Conservation (phyloP, 2,329 filamentous ascomycete genomes). For the Colletotrichum cordylinicola region DNA sequence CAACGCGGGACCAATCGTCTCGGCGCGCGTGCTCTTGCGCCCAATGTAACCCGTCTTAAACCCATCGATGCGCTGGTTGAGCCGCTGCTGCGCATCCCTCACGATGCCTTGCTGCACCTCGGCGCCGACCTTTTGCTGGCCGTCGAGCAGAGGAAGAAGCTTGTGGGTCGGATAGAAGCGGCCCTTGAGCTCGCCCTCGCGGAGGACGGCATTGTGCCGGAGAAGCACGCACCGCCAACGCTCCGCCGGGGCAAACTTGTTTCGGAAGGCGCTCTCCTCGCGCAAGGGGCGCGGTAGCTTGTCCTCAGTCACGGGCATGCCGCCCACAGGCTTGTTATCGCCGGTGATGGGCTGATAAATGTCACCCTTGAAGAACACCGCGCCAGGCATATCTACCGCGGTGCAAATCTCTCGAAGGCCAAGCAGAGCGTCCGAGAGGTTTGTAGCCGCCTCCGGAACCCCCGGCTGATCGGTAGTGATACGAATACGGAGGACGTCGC, state of each 20-base stretch:
- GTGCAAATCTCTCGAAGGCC: constrained; percentile 47
- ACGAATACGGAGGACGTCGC: constrained; percentile 54
- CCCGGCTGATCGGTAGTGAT: constrained; percentile 37
- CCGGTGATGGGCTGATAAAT: constrained; percentile 40
- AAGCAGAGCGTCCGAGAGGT: constrained; percentile 37
- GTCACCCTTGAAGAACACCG: constrained; percentile 46
- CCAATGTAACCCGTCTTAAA: constrained; percentile 49
- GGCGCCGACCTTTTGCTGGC: constrained; percentile 33
- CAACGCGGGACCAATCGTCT: constrained; percentile 50
- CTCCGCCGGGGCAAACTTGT: constrained; percentile 33
- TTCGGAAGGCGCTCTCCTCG: constrained; percentile 46
- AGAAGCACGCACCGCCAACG: constrained; percentile 46
- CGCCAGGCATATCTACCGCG: constrained; percentile 35
- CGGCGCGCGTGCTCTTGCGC: constrained; percentile 42
- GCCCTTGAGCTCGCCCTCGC: constrained; percentile 55
- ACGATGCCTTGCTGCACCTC: constrained; percentile 45
- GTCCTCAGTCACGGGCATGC: constrained; percentile 37
- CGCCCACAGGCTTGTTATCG: constrained; percentile 22
- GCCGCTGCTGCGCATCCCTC: constrained; percentile 49
- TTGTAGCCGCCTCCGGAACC: background rate
- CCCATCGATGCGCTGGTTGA: constrained; percentile 57
- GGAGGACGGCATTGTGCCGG: constrained; percentile 50
- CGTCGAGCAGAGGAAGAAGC: constrained; percentile 53
- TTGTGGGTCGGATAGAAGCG: constrained; percentile 64
- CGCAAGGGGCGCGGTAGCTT: constrained; percentile 44